These are phyloP conservation scores for Rhizophora mangle DNA, from an alignment of 345 rosid species.

Conservation along the genomic window DNA sequence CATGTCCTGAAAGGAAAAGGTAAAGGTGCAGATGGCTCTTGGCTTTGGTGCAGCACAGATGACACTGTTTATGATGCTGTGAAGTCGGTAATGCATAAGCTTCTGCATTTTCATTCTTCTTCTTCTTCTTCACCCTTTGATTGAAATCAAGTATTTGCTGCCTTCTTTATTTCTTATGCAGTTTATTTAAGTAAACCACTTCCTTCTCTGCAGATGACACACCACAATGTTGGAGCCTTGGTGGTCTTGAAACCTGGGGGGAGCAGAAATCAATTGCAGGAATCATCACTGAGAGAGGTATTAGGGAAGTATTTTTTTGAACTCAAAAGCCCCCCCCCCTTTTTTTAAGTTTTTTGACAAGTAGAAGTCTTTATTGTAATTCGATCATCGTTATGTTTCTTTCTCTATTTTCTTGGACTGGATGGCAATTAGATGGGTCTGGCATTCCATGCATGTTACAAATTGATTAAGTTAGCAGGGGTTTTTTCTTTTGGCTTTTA, in stretches of 20 bases:
- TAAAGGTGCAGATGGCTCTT: constrained; percentile 89
- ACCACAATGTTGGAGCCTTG: constrained; percentile 94
- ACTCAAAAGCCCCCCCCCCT: neutral
- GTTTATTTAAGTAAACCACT: neutral
- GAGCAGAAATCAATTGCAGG: constrained; percentile 90
- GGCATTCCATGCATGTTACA: no score
- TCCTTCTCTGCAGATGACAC: constrained; percentile 69
- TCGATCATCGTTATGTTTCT: no score
- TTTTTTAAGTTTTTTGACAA: no score
- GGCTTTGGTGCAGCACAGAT: constrained; percentile 98
- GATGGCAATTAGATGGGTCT: no score
- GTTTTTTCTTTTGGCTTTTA: no score
- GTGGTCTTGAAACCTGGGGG: constrained; percentile 94
- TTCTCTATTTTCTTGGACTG: no score
- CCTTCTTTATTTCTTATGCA: neutral
- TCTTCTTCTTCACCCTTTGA: no score
- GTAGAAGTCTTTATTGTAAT: no score
- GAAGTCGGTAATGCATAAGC: constrained; percentile 60
- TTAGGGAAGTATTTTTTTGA: neutral
- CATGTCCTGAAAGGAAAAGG: constrained; percentile 80
- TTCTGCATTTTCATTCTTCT: neutral
- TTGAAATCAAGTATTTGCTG: neutral
- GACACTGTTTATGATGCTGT: constrained; percentile 93
- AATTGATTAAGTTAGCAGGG: no score
- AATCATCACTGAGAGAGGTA: constrained; percentile 97